Evolutionary conservation across 2,329 filamentous ascomycete species (phyloP).

Genomic region (Tolypocladium endophyticum): DNA sequence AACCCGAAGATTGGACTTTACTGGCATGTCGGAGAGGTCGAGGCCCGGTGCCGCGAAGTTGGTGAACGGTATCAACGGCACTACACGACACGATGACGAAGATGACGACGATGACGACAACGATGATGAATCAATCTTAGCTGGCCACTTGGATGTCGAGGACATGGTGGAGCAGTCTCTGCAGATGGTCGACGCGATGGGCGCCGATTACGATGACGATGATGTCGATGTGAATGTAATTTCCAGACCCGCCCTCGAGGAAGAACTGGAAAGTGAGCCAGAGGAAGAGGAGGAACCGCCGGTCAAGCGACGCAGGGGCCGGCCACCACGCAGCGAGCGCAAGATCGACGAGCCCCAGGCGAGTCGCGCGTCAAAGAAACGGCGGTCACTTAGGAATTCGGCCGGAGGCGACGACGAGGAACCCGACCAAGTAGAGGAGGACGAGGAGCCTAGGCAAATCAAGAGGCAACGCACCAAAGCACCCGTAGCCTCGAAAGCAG

Average conservation of each 20-base stretch:
- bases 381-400: conserved; percentile 3
- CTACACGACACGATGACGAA: conserved; percentile 13
- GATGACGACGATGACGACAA: conserved; percentile 16
- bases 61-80: conserved; percentile 19
- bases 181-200: conserved; percentile 26
- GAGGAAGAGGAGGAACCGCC: conserved; percentile 4
- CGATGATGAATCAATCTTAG: conserved; percentile 8
- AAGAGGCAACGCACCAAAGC: conserved; percentile 16
- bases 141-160: conserved; percentile 17
- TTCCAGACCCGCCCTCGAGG: conserved; percentile 1
- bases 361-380: conserved; percentile 3
- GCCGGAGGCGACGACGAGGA: neutral
- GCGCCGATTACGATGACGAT: conserved; percentile 6
- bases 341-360: neutral
- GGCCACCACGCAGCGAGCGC: conserved; percentile 6
- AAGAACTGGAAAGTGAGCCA: conserved; percentile 9
- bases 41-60: conserved; percentile 1
- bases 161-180: conserved; percentile 30
- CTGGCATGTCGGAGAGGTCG: conserved; percentile 9
- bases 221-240: neutral
- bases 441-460: conserved; percentile 9
- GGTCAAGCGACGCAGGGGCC: conserved; percentile 6
- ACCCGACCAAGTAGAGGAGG: conserved; percentile 13
- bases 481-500: conserved; percentile 8
- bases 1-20: conserved; percentile 45